These are phyloP conservation scores for maize (Zea mays) DNA, from an alignment of 176 grass and related monocot species.

Conservation along the genomic window DNA sequence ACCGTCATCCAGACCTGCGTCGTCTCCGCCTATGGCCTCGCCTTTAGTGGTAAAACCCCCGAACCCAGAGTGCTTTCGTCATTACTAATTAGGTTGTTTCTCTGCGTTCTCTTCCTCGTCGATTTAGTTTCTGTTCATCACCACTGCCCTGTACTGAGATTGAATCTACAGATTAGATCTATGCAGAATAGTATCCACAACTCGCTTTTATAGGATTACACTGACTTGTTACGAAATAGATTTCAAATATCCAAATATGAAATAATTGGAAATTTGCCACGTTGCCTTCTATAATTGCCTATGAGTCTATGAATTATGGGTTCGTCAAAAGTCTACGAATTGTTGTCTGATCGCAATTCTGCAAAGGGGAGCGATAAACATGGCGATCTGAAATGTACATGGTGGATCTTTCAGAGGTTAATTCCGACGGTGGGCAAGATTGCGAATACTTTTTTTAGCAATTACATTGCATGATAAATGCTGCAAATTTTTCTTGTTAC, in stretches of 20 bases:
- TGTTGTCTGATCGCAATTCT: too few species aligned
- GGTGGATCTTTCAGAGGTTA: background rate
- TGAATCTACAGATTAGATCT: slow-evolving; percentile 13
- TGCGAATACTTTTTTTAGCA: background rate
- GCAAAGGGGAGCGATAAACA: background rate
- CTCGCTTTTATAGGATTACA: background rate
- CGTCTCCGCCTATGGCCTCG: slow-evolving; percentile 56
- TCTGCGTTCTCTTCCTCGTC: background rate
- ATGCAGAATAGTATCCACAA: background rate
- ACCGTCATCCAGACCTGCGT: slow-evolving; percentile 77
- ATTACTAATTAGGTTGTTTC: background rate
- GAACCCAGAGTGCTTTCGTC: background rate
- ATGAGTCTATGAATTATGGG: too few species aligned
- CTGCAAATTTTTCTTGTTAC: background rate
- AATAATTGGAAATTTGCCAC: too few species aligned
- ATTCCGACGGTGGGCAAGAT: background rate
- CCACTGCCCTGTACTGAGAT: too few species aligned
- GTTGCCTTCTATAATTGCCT: too few species aligned
- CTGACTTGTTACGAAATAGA: background rate
- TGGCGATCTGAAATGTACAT: background rate
- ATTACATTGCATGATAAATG: background rate
- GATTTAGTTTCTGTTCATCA: background rate
- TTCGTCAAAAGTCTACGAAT: too few species aligned
- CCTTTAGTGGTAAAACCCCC: slow-evolving; percentile 61
- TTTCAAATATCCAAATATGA: background rate